Evolutionary conservation across 495 filamentous ascomycete genomes (phyloP).

Genomic region (Trichocladium uniseriatum): DNA sequence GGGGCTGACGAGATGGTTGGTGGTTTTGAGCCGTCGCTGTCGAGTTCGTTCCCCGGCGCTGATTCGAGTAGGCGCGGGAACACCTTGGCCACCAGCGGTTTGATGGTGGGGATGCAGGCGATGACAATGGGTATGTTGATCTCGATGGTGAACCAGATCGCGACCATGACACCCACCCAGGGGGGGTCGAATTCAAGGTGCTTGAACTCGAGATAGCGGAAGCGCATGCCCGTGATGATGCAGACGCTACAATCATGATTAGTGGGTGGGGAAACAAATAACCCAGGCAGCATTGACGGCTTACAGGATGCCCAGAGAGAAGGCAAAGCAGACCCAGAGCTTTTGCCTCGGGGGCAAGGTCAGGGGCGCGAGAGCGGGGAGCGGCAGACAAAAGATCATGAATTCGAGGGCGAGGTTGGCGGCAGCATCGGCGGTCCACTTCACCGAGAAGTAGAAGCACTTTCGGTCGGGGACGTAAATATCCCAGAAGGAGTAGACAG

Average conservation of each 20-base stretch:
- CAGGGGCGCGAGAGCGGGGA: constrained; percentile 20
- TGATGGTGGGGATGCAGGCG: constrained; percentile 23
- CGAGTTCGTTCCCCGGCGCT: background rate
- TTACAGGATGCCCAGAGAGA: constrained; percentile 19
- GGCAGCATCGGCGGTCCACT: constrained; percentile 6
- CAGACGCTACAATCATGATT: constrained; percentile 18
- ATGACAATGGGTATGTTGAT: constrained; percentile 24
- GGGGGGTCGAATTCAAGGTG: constrained; percentile 2
- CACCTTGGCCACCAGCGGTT: constrained; percentile 16
- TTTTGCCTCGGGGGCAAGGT: constrained; percentile 18
- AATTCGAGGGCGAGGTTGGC: constrained; percentile 23
- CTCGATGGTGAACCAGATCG: constrained; percentile 26
- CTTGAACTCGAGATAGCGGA: constrained; percentile 17
- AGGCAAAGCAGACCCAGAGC: constrained; percentile 10
- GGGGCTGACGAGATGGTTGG: background rate
- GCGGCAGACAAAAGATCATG: constrained; percentile 25
- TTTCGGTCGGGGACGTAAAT: background rate
- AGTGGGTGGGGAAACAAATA: no score
- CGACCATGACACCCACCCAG: background rate
- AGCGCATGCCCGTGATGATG: constrained; percentile 23
- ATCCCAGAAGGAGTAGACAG: constrained; percentile 10
- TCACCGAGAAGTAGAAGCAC: background rate
- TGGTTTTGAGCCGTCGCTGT: background rate
- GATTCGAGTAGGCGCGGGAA: background rate
- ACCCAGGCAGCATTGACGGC: no score